Percentiles rank a stretch among this genome's conserved stretches.
Conservation (phyloP, 2,329 filamentous ascomycete genomes). For the Ophiosphaerella narmari region DNA sequence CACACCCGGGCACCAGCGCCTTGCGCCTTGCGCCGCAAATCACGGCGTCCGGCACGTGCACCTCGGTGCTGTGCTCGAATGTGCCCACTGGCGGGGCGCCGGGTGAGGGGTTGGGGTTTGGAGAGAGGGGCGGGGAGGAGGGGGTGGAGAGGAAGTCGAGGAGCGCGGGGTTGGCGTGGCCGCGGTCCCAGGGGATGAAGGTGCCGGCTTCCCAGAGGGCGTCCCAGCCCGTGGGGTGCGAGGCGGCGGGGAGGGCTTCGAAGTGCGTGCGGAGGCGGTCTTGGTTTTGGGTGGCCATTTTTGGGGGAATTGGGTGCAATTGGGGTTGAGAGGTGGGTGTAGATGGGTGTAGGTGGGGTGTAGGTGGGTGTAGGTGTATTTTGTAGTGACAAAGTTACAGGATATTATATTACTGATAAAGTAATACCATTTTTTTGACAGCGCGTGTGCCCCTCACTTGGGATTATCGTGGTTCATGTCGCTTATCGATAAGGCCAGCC, state of each 20-base stretch:
- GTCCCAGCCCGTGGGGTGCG: slow-evolving; percentile 57
- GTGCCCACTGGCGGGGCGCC: slow-evolving; percentile 15
- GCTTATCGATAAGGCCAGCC: too few relatives aligned
- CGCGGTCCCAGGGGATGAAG: slow-evolving; percentile 64
- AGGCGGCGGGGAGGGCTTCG: slow-evolving; percentile 44
- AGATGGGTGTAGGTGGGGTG: too few relatives aligned
- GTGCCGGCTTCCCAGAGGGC: slow-evolving; percentile 59
- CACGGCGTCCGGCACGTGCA: slow-evolving; percentile 1
- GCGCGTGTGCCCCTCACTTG: too few relatives aligned
- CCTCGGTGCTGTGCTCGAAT: slow-evolving; percentile 2
- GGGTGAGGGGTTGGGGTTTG: slow-evolving; percentile 22
- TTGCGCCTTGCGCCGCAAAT: slow-evolving; percentile 50
- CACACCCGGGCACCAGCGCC: slow-evolving; percentile 81
- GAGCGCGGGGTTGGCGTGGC: slow-evolving; percentile 63
- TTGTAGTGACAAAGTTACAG: too few relatives aligned
- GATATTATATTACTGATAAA: too few relatives aligned
- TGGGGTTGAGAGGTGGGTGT: too few relatives aligned
- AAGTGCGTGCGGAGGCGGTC: slow-evolving; percentile 51
- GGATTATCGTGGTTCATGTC: too few relatives aligned
- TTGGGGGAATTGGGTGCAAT: not conserved
- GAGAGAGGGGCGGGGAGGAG: slow-evolving; percentile 11
- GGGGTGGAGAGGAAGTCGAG: slow-evolving; percentile 55
- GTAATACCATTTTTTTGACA: too few relatives aligned
- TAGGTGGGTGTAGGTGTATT: too few relatives aligned
- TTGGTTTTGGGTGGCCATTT: slow-evolving; percentile 36